A percentile compares a stretch with the other conserved stretches of the same genome.
Conservation (phyloP, 73 alveolate genomes). For the Stentor coeruleus region DNA sequence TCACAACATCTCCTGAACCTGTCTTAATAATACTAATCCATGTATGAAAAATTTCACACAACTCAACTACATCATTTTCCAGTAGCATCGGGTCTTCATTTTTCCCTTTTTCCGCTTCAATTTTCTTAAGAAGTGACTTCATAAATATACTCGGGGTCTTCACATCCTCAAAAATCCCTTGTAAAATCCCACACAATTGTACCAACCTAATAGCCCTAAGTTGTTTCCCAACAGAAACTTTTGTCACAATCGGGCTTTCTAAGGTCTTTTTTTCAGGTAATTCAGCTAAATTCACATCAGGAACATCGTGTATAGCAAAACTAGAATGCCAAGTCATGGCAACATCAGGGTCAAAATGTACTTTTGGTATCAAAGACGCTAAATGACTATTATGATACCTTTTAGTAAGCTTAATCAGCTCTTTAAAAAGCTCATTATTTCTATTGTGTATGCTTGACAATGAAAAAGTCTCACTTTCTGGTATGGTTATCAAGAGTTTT, state of each 20-base stretch:
- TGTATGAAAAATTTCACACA: background rate
- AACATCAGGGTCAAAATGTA: background rate
- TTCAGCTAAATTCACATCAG: background rate
- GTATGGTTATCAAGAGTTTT: background rate
- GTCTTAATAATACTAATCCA: conserved; percentile 13
- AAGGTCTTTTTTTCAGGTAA: background rate
- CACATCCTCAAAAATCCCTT: background rate
- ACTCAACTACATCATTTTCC: conserved; percentile 4
- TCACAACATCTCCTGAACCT: conserved; percentile 4
- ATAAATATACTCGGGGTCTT: conserved; percentile 11
- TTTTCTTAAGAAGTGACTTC: background rate
- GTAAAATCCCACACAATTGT: background rate
- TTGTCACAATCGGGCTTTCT: background rate
- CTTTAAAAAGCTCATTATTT: background rate
- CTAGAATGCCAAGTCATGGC: conserved; percentile 6
- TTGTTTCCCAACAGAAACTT: background rate
- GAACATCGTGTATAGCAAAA: conserved; percentile 8
- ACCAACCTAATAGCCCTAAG: conserved; percentile 1
- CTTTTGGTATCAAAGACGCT: background rate
- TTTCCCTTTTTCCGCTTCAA: background rate
- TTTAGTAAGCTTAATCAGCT: background rate
- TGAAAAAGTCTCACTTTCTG: background rate
- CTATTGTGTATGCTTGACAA: background rate
- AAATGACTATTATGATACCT: background rate
- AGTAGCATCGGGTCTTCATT: background rate